A percentile compares a stretch with the other conserved stretches of the same genome.
phyloP scores from a whole-genome alignment of 2,329 filamentous ascomycete genomes.

The Stachybotrys elegans region DNA sequence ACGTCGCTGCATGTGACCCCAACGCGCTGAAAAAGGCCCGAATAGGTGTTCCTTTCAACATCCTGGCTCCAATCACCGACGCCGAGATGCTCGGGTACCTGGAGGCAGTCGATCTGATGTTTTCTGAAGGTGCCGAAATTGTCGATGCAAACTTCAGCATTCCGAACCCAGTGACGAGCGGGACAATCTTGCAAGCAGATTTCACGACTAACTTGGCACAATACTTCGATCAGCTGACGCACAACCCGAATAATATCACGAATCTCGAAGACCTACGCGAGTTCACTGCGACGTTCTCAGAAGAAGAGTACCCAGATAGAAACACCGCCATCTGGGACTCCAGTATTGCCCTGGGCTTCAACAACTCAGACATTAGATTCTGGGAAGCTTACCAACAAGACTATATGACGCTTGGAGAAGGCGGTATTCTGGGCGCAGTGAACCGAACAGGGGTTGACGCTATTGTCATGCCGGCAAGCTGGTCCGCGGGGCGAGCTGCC shows the following conservation, averaged over 20 bases:
- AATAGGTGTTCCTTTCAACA: slow-evolving; percentile 60
- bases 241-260: slow-evolving; percentile 50
- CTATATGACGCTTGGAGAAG: slow-evolving; percentile 46
- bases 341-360: slow-evolving; percentile 44
- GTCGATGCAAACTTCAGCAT: slow-evolving; percentile 31
- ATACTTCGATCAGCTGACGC: slow-evolving; percentile 33
- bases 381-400: slow-evolving; percentile 50
- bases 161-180: slow-evolving; percentile 19
- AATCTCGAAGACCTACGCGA: slow-evolving; percentile 41
- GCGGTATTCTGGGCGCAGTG: slow-evolving; percentile 35
- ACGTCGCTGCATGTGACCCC: slow-evolving; percentile 52
- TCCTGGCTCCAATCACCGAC: slow-evolving; percentile 21
- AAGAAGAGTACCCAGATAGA: slow-evolving; percentile 52
- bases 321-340: slow-evolving; percentile 52
- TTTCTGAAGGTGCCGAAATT: slow-evolving; percentile 51
- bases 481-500: slow-evolving; percentile 38
- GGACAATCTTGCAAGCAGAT: slow-evolving; percentile 50
- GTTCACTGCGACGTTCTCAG: slow-evolving; percentile 46
- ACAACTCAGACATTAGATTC: slow-evolving; percentile 51
- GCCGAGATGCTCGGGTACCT: slow-evolving; percentile 36
- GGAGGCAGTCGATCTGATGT: slow-evolving; percentile 44
- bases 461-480: slow-evolving; percentile 45
- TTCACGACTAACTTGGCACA: slow-evolving; percentile 48
- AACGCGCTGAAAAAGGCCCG: slow-evolving; percentile 49
- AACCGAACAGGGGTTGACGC: slow-evolving; percentile 50